A percentile compares a stretch with the other conserved stretches of the same genome.
These are phyloP conservation scores for Nothophytophthora sp. DNA, from an alignment of 352 stramenopile species.

Conservation along the genomic window DNA sequence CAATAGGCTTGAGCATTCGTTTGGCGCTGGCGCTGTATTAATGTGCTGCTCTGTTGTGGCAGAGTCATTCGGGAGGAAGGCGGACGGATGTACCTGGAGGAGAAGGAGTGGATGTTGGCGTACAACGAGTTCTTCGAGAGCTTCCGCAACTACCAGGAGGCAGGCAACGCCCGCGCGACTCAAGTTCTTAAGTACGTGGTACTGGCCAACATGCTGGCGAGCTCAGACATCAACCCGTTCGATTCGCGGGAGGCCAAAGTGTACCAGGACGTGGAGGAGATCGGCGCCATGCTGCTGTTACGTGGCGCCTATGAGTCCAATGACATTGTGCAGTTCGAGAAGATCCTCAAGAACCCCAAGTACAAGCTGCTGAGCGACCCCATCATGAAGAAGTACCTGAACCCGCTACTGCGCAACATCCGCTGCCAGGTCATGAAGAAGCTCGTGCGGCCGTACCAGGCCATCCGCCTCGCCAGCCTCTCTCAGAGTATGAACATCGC, in stretches of 20 bases:
- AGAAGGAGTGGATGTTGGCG: slow-evolving; percentile 87
- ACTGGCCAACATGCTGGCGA: slow-evolving; percentile 92
- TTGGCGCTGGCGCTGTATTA: background rate
- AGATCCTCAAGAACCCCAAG: slow-evolving; percentile 90
- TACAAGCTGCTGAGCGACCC: slow-evolving; percentile 92
- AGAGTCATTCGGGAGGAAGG: slow-evolving; percentile 91
- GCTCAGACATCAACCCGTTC: slow-evolving; percentile 95
- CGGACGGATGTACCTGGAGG: slow-evolving; percentile 93
- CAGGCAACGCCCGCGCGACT: slow-evolving; percentile 85
- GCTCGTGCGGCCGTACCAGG: slow-evolving; percentile 90
- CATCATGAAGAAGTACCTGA: slow-evolving; percentile 92
- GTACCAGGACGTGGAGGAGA: slow-evolving; percentile 82
- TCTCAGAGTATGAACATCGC: slow-evolving; percentile 91
- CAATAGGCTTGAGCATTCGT: background rate
- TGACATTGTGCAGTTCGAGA: slow-evolving; percentile 94
- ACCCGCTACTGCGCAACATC: slow-evolving; percentile 93
- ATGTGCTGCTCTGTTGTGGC: slow-evolving; percentile 6
- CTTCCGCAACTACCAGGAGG: slow-evolving; percentile 94
- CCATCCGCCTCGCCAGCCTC: slow-evolving; percentile 89
- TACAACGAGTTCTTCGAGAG: slow-evolving; percentile 96
- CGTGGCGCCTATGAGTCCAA: slow-evolving; percentile 80
- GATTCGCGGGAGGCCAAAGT: slow-evolving; percentile 93
- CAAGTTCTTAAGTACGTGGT: slow-evolving; percentile 94
- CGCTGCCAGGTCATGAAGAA: slow-evolving; percentile 92
- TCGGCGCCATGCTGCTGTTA: slow-evolving; percentile 75